phyloP scores from a whole-genome alignment of 208 protist genomes.

The Borovskyia barvae region DNA sequence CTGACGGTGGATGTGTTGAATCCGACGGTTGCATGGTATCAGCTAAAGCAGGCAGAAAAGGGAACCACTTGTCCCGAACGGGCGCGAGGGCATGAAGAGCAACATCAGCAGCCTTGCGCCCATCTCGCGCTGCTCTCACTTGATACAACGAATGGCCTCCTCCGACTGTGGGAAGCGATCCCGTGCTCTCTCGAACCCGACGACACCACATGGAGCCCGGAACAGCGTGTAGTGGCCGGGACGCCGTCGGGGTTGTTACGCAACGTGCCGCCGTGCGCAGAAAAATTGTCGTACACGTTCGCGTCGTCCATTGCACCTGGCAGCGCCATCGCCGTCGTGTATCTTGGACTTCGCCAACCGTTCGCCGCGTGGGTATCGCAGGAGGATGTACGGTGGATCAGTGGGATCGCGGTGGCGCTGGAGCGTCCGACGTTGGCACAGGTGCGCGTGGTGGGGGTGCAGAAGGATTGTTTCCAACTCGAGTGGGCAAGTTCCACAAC shows the following conservation, averaged over 20 bases:
- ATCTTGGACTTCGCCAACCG: constrained; percentile 5
- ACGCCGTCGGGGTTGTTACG: not conserved
- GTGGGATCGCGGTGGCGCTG: constrained; percentile 9
- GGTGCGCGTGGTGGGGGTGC: constrained; percentile 2
- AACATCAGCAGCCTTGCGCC: not conserved
- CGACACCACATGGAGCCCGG: no score
- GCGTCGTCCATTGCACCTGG: not conserved
- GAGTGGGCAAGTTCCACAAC: constrained; percentile 1
- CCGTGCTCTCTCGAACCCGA: constrained; percentile 4
- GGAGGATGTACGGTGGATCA: constrained; percentile 11
- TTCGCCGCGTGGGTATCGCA: not conserved
- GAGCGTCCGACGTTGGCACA: constrained; percentile 6
- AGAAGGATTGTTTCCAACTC: constrained; percentile 1
- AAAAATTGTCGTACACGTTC: constrained; percentile 1
- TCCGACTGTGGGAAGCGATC: not conserved
- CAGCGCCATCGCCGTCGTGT: constrained; percentile 9
- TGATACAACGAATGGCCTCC: not conserved
- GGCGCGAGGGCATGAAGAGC: no score
- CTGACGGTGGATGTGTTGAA: constrained; percentile 13
- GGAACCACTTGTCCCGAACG: no score
- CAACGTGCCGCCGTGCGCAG: not conserved
- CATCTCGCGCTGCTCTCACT: constrained; percentile 4
- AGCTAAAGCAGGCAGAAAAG: no score
- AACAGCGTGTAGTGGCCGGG: no score
- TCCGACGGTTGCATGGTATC: no score